A percentile compares a stretch with the other conserved stretches of the same genome.
phyloP scores from a whole-genome alignment of 1,284 basidiomycete species.

The Mixia osmundae region DNA sequence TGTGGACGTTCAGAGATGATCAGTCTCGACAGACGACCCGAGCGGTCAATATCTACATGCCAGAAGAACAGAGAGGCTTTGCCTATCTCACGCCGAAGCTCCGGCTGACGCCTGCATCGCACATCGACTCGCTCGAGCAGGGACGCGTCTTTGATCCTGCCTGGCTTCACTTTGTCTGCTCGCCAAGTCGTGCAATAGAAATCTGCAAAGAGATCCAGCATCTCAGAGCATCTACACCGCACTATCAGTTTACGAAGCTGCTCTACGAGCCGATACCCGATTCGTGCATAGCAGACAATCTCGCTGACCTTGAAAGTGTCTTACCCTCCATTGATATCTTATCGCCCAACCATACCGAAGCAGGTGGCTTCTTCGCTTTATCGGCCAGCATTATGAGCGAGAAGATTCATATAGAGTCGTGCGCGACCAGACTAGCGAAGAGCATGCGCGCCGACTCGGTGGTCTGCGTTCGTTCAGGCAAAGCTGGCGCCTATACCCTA shows the following conservation, averaged over 20 bases:
- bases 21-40: constrained; percentile 35
- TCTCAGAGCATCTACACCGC: constrained; percentile 22
- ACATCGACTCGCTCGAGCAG: constrained; percentile 34
- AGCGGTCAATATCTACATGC: constrained; percentile 52
- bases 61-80: constrained; percentile 41
- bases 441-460: too few species aligned
- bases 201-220: constrained; percentile 40
- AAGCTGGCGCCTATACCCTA: too few species aligned
- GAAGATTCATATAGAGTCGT: too few species aligned
- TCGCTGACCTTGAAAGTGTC: constrained; percentile 40
- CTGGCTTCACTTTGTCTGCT: constrained; percentile 66
- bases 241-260: too few species aligned
- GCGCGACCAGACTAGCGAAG: too few species aligned
- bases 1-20: constrained; percentile 44
- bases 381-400: too few species aligned
- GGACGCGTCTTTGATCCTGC: constrained; percentile 23
- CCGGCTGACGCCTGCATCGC: constrained; percentile 29
- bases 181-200: constrained; percentile 39
- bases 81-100: constrained; percentile 52
- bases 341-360: constrained; percentile 28
- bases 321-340: constrained; percentile 31
- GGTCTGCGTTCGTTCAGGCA: too few species aligned
- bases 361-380: constrained; percentile 23
- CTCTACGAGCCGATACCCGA: constrained; percentile 23
- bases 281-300: constrained; percentile 50